Conservation (phyloP, 345 rosid genomes). For the Cardamine chenopodiifolia region DNA sequence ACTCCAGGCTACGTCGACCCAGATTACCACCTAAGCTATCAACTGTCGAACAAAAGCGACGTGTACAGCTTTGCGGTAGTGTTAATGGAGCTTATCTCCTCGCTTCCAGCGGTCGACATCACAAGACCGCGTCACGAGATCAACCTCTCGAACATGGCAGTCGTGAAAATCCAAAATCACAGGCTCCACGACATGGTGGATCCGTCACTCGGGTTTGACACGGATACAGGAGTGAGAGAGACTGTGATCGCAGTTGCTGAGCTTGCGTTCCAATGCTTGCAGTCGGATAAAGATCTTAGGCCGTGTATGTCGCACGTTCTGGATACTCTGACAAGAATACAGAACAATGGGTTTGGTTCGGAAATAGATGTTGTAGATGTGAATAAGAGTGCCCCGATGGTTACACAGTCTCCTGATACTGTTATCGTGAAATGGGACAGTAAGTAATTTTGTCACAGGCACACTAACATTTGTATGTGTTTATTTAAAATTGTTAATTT, state of each 20-base stretch:
- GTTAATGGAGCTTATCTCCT: constrained; percentile 54
- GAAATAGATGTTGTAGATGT: constrained; percentile 45
- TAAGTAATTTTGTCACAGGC: constrained; percentile 34
- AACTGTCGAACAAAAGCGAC: constrained; percentile 84
- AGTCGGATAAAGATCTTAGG: constrained; percentile 64
- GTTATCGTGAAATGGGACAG: constrained; percentile 61
- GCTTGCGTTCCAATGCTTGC: constrained; percentile 84
- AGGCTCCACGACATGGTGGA: constrained; percentile 75
- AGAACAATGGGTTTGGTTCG: constrained; percentile 29
- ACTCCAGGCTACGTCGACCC: constrained; percentile 97
- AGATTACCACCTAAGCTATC: constrained; percentile 85
- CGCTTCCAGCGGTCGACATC: constrained; percentile 89
- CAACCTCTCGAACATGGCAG: constrained; percentile 74
- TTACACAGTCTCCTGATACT: constrained; percentile 52
- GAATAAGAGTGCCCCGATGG: constrained; percentile 46
- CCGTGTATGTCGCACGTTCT: constrained; percentile 68
- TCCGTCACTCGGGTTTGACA: constrained; percentile 64
- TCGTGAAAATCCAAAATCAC: constrained; percentile 67
- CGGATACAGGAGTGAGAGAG: constrained; percentile 50
- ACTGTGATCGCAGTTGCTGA: constrained; percentile 73
- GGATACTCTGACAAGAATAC: constrained; percentile 52
- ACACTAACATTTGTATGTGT: constrained; percentile 33
- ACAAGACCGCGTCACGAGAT: constrained; percentile 79
- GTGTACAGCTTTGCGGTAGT: constrained; percentile 55
- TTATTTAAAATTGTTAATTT: background rate